Conservation (phyloP, 2,329 filamentous ascomycete species). For the Cucurbitaria berberidis region DNA sequence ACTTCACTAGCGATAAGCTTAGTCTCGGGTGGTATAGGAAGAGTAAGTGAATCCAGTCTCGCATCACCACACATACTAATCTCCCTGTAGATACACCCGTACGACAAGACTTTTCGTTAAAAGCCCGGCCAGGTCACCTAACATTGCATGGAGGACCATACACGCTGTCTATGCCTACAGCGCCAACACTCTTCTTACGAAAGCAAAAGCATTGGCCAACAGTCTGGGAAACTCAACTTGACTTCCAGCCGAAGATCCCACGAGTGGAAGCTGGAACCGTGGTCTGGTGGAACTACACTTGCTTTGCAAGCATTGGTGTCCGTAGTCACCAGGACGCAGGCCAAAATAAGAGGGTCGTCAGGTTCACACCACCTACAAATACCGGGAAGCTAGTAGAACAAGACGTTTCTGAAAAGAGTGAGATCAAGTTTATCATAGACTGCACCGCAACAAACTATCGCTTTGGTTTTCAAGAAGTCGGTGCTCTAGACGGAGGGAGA, state of each 20-base stretch:
- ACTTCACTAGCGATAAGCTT: too few relatives aligned
- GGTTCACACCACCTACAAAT: too few relatives aligned
- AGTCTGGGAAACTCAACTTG: slow-evolving; percentile 53
- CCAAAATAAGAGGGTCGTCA: too few relatives aligned
- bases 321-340: too few relatives aligned
- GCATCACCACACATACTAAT: too few relatives aligned
- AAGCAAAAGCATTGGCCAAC: slow-evolving; percentile 59
- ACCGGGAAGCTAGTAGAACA: too few relatives aligned
- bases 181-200: slow-evolving; percentile 60
- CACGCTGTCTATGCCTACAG: slow-evolving; percentile 57
- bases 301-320: slow-evolving; percentile 52
- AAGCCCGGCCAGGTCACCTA: slow-evolving; percentile 52
- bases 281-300: slow-evolving; percentile 62
- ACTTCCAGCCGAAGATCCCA: slow-evolving; percentile 53
- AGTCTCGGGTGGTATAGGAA: slow-evolving; percentile 21
- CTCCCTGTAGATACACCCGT: slow-evolving; percentile 60
- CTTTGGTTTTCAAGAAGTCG: too few relatives aligned
- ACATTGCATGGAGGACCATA: slow-evolving; percentile 61
- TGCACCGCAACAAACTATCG: too few relatives aligned
- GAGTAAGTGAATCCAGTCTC: too few relatives aligned
- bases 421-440: too few relatives aligned
- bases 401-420: too few relatives aligned
- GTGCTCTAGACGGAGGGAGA: too few relatives aligned
- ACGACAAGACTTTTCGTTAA: slow-evolving; percentile 56
- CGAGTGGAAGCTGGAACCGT: slow-evolving; percentile 61